A percentile compares a stretch with the other conserved stretches of the same genome.
These are phyloP conservation scores for Fragosphaeria purpurea DNA, from an alignment of 2,329 filamentous ascomycete species.

Conservation along the genomic window DNA sequence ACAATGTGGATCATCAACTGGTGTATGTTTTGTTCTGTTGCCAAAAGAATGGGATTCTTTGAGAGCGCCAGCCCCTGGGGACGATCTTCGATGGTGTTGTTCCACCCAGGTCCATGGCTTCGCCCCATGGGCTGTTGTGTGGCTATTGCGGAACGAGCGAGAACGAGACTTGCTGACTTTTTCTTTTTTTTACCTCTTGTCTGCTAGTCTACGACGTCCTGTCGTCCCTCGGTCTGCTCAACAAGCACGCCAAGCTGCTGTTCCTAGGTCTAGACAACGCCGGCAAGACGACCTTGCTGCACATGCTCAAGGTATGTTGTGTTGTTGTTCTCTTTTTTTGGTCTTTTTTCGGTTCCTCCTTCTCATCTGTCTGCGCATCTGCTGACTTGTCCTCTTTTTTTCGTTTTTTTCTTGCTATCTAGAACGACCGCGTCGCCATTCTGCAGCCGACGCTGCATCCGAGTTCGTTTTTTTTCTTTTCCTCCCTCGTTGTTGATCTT, in stretches of 20 bases:
- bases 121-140: too few species aligned
- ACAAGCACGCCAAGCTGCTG: constrained; percentile 92
- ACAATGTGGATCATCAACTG: constrained; percentile 92
- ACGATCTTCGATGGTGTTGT: too few species aligned
- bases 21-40: constrained; percentile 52
- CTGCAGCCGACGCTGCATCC: constrained; percentile 86
- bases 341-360: too few species aligned
- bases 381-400: too few species aligned
- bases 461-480: constrained; percentile 47
- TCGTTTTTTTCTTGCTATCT: constrained; percentile 1
- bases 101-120: too few species aligned
- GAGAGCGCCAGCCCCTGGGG: too few species aligned
- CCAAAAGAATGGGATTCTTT: too few species aligned
- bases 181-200: too few species aligned
- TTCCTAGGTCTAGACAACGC: constrained; percentile 92
- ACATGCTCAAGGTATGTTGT: constrained; percentile 74
- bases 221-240: constrained; percentile 75
- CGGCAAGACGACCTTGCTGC: constrained; percentile 85
- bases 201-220: constrained; percentile 75
- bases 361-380: too few species aligned
- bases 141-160: too few species aligned
- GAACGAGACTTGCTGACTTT: too few species aligned
- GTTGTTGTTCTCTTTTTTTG: not conserved
- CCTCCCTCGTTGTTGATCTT: not conserved
- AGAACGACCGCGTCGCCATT: constrained; percentile 90